phyloP scores from a whole-genome alignment of 495 filamentous ascomycete species.

The Hyaloscypha variabilis region DNA sequence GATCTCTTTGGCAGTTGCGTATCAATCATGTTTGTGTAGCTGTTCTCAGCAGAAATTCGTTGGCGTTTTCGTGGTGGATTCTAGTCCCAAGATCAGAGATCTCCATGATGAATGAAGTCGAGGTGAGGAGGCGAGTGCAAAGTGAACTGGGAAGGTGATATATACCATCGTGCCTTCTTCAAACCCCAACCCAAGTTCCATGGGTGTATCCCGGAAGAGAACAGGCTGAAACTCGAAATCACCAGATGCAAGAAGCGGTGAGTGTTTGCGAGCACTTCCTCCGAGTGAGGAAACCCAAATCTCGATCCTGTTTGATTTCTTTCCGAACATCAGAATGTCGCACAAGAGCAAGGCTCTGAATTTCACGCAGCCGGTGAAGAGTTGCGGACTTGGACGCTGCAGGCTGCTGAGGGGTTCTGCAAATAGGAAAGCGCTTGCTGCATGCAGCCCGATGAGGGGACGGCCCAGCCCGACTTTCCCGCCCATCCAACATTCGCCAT shows the following conservation, averaged over 20 bases:
- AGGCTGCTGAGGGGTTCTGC: too few relatives aligned
- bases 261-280: background rate
- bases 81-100: conserved; percentile 3
- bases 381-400: too few relatives aligned
- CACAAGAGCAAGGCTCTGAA: too few relatives aligned
- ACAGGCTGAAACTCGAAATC: background rate
- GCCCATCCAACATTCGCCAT: too few relatives aligned
- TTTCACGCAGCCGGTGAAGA: too few relatives aligned
- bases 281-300: too few relatives aligned
- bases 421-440: too few relatives aligned
- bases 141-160: background rate
- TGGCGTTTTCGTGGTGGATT: conserved; percentile 1
- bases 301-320: too few relatives aligned
- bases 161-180: conserved; percentile 14
- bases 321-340: too few relatives aligned
- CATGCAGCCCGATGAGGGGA: too few relatives aligned
- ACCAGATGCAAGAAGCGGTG: background rate
- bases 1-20: conserved; percentile 1
- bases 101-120: background rate
- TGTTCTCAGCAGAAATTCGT: background rate
- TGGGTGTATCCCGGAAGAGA: background rate
- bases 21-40: conserved; percentile 6
- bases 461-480: too few relatives aligned
- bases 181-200: background rate
- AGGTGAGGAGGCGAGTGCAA: background rate